Conservation (phyloP, 2,329 filamentous ascomycete genomes). For the Alternaria brassicae region DNA sequence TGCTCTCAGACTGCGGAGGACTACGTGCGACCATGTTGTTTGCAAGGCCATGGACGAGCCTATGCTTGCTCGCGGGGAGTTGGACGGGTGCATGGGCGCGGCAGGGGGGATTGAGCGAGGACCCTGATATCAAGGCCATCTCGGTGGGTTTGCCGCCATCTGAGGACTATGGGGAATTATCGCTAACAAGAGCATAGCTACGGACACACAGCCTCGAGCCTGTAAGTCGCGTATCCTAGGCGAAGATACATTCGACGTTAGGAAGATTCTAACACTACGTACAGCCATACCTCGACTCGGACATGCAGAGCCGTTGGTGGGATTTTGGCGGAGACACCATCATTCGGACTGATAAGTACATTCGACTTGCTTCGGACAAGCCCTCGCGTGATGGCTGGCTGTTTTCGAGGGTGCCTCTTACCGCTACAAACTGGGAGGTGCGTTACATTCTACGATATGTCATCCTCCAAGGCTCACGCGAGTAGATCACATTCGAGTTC, state of each 20-base stretch:
- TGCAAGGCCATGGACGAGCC: slow-evolving; percentile 44
- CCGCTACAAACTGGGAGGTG: slow-evolving; percentile 96
- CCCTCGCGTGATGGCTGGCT: slow-evolving; percentile 92
- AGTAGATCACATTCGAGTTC: slow-evolving; percentile 87
- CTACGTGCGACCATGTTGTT: slow-evolving; percentile 43
- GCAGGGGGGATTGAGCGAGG: slow-evolving; percentile 41
- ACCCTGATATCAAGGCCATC: slow-evolving; percentile 67
- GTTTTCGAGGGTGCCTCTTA: slow-evolving; percentile 91
- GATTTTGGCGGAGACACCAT: slow-evolving; percentile 98
- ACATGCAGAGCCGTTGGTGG: slow-evolving; percentile 98
- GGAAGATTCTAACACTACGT: slow-evolving; percentile 18
- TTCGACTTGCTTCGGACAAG: slow-evolving; percentile 88
- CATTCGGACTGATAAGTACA: slow-evolving; percentile 78
- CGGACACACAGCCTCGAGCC: slow-evolving; percentile 84
- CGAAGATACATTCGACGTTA: not conserved
- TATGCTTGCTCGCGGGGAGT: slow-evolving; percentile 50
- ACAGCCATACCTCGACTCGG: slow-evolving; percentile 94
- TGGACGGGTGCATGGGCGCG: slow-evolving; percentile 38
- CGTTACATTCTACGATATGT: not conserved
- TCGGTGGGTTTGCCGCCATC: slow-evolving; percentile 60
- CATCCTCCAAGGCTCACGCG: slow-evolving; percentile 32
- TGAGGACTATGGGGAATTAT: not conserved
- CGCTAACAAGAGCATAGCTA: slow-evolving; percentile 62
- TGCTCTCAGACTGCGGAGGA: slow-evolving; percentile 22
- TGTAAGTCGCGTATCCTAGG: slow-evolving; percentile 62